phyloP scores from a whole-genome alignment of 1,284 basidiomycete species.

The Rhodotorula sp. region DNA sequence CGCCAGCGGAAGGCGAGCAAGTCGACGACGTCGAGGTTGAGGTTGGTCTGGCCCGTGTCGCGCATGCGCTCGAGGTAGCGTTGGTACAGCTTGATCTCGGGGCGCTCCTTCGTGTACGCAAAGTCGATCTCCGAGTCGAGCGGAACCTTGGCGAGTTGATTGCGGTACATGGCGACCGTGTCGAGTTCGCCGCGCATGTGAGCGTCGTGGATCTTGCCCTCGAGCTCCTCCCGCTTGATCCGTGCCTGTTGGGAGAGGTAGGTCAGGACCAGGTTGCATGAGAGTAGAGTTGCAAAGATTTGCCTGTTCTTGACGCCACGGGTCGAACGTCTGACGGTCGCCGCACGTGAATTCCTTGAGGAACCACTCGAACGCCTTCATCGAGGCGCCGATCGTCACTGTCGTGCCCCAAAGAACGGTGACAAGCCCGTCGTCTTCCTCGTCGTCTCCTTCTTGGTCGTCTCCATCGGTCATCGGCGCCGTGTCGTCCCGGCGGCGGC shows the following conservation, averaged over 20 bases:
- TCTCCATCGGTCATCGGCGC: constrained; percentile 21
- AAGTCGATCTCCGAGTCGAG: constrained; percentile 31
- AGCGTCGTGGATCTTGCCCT: constrained; percentile 11
- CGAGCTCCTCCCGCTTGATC: constrained; percentile 15
- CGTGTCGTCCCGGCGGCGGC: neutral
- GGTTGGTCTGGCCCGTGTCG: constrained; percentile 81
- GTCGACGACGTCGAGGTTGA: constrained; percentile 88
- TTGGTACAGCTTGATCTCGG: constrained; percentile 63
- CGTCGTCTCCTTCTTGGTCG: constrained; percentile 26
- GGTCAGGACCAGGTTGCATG: neutral
- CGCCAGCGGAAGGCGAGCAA: constrained; percentile 82
- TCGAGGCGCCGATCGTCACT: constrained; percentile 83
- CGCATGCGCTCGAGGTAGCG: constrained; percentile 81
- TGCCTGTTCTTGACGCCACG: constrained; percentile 51
- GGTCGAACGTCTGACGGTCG: constrained; percentile 75
- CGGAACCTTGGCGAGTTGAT: constrained; percentile 16
- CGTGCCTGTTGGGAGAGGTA: neutral
- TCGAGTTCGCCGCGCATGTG: constrained; percentile 26
- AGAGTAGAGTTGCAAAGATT: neutral
- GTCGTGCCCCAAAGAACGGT: constrained; percentile 97
- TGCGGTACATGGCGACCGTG: constrained; percentile 19
- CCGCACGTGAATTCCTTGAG: constrained; percentile 89
- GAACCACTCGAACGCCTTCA: constrained; percentile 86
- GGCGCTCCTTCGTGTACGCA: constrained; percentile 41
- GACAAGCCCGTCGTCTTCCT: constrained; percentile 61